A percentile compares a stretch with the other conserved stretches of the same genome.
phyloP scores from a whole-genome alignment of 73 alveolate species.

The Diophrys sp. region DNA sequence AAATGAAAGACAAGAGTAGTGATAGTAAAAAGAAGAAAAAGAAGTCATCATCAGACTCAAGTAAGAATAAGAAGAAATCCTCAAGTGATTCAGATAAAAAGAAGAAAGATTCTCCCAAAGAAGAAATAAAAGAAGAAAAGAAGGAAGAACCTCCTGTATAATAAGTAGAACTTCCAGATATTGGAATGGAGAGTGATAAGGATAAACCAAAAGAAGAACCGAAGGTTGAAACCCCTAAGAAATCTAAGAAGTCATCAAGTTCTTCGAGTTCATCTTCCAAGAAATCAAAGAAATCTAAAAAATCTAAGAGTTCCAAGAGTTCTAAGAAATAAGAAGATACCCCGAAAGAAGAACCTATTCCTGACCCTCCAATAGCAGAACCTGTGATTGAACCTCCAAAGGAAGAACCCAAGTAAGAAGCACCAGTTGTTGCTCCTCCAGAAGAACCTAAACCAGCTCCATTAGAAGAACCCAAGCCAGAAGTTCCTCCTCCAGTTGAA shows the following conservation, averaged over 20 bases:
- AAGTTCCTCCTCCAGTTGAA: no score
- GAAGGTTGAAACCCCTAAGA: background rate
- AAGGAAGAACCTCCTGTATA: background rate
- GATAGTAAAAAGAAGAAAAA: background rate
- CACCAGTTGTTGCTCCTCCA: conserved; percentile 1
- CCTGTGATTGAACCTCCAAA: no score
- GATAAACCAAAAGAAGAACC: background rate
- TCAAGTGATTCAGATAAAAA: background rate
- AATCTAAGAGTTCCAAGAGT: no score
- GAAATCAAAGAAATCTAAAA: background rate
- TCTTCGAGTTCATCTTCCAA: background rate
- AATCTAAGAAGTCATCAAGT: background rate
- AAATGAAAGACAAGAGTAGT: background rate
- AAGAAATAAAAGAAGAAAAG: no score
- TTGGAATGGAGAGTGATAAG: background rate
- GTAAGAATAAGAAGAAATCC: background rate
- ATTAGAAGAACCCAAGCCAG: background rate
- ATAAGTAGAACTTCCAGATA: background rate
- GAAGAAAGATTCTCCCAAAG: background rate
- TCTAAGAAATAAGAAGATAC: background rate
- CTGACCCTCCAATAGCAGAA: no score
- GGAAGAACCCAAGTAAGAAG: background rate
- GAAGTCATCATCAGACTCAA: background rate
- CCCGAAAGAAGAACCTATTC: background rate
- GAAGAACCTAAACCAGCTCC: background rate